Base-by-base conservation (phyloP, 257 asterid species). In the Echium plantagineum region DNA sequence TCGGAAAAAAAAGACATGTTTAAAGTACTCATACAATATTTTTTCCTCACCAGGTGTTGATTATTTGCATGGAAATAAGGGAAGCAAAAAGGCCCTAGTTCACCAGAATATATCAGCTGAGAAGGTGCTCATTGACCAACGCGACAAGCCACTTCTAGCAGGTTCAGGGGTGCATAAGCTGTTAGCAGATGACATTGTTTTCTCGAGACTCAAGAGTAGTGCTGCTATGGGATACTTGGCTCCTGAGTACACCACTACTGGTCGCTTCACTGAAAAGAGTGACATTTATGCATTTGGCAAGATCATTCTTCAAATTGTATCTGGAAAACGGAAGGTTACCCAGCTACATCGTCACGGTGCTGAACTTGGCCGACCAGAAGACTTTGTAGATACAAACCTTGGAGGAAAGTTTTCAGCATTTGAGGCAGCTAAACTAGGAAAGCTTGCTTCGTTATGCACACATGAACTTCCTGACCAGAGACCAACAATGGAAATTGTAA, bases 221-320 rank as follows among this genome's bases (percentile, higher is more conserved):
- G 98, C 98, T 21, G 98, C 98, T 21, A 85, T 87, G 95, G 98
- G 98, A 7, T 90, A 90, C 59, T 80, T 90, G 49, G 98, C 98
- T 49, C 98, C 98, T 0, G 96, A 90, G 63, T 90, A 90, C 74
- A 82, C 98, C 2, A 85, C 85, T 61, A 90, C 98, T 0, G 98
- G 98, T 8, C 71, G 87, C 15, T 87, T 89, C 82, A 90, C 95
- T 2, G 94, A 87, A 24, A 87, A 90, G 80, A 87, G 98, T 24
- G 98, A 90, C 18, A 63, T 90, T 0, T 90, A 87, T 24, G 96
- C 98, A 17, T 90, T 90, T 60, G 98, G 98, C 17, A 85, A 83
- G 96, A 85, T 90, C 71, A 82, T 90, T 46, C 81, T 90, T 67
- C 98, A 90, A 76, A 83, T 90, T 77, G 78, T 90, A 20, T 83